Percentiles rank a stretch among this genome's conserved stretches.
phyloP scores from a whole-genome alignment of 2,329 filamentous ascomycete genomes.

The Colletotrichum tofieldiae region DNA sequence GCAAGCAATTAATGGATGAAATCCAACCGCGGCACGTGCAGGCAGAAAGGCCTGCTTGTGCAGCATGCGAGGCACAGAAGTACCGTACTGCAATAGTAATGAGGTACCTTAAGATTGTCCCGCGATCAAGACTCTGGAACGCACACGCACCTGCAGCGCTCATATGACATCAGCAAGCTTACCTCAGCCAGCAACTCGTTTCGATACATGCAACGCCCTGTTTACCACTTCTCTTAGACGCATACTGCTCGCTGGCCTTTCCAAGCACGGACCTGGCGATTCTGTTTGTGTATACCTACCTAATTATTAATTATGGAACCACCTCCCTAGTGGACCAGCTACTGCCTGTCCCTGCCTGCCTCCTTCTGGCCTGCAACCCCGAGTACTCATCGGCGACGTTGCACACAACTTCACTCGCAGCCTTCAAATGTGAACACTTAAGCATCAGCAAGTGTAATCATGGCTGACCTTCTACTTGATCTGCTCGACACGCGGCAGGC shows the following conservation, averaged over 20 bases:
- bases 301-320: background rate
- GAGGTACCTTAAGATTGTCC: no score
- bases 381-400: background rate
- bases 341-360: background rate
- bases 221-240: background rate
- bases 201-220: background rate
- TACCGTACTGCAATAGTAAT: background rate
- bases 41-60: background rate
- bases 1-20: background rate
- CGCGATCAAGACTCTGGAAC: no score
- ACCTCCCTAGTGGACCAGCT: background rate
- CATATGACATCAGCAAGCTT: background rate
- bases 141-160: background rate
- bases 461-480: constrained; percentile 83
- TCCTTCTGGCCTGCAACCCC: background rate
- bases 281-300: background rate
- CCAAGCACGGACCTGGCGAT: background rate
- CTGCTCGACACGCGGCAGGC: constrained; percentile 59
- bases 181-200: background rate
- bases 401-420: background rate
- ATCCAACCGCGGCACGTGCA: background rate
- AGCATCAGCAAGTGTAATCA: constrained; percentile 49
- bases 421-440: background rate
- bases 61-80: background rate
- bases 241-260: background rate